Evolutionary conservation across 257 asterid genomes (phyloP).

Genomic region (Agastache rugosa): DNA sequence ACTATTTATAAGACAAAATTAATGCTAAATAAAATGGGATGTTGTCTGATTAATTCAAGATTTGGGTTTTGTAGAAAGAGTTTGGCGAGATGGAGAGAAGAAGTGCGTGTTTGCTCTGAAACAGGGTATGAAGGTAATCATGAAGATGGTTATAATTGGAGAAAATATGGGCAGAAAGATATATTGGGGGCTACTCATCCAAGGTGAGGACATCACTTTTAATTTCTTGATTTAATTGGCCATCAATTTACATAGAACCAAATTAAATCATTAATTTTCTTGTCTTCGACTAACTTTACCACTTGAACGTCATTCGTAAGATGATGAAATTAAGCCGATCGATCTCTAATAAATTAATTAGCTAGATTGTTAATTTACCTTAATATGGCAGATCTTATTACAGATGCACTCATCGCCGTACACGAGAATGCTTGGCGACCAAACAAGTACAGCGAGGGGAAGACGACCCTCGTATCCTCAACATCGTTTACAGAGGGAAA

Average conservation of each 20-base stretch:
- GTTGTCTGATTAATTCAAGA: not conserved
- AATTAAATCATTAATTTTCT: not conserved
- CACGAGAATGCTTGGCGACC: slow-evolving; percentile 66
- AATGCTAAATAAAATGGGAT: not conserved
- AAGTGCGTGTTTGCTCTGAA: slow-evolving; percentile 25
- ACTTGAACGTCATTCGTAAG: too few species aligned
- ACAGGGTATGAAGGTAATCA: slow-evolving; percentile 29
- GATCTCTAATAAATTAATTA: not conserved
- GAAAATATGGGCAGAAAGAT: slow-evolving; percentile 57
- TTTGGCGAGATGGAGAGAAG: slow-evolving; percentile 32
- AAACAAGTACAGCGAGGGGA: slow-evolving; percentile 67
- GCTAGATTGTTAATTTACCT: too few species aligned
- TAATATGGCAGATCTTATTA: slow-evolving; percentile 52
- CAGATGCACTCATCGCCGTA: slow-evolving; percentile 64
- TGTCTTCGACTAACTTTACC: not conserved
- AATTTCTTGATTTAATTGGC: not conserved
- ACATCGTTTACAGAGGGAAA: slow-evolving; percentile 57
- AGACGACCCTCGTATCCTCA: slow-evolving; percentile 41
- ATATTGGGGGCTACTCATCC: slow-evolving; percentile 51
- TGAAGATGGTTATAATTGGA: slow-evolving; percentile 49
- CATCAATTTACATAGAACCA: too few species aligned
- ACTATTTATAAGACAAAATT: not conserved
- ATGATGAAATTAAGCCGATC: not conserved
- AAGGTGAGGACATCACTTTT: slow-evolving; percentile 39
- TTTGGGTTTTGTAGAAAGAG: slow-evolving; percentile 38